Percentiles rank a stretch among this genome's conserved stretches.
These are phyloP conservation scores for Inonotus obliquus DNA, from an alignment of 1,284 basidiomycete genomes.

Conservation along the genomic window DNA sequence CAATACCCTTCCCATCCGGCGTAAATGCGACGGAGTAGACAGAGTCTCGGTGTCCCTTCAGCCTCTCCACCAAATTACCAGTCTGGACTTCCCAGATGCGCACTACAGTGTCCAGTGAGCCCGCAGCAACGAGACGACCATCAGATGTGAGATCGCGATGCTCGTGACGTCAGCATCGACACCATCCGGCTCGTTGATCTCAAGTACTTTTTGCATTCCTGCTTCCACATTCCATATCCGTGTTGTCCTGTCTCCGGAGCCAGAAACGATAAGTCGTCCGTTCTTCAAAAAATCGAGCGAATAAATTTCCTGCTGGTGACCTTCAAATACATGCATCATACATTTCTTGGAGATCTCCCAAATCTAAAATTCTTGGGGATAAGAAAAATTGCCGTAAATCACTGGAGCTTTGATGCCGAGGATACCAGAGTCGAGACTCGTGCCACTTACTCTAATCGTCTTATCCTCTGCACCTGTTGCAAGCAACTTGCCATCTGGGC, in stretches of 20 bases:
- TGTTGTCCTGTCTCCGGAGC: neutral
- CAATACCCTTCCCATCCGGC: constrained; percentile 74
- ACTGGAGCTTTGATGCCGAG: neutral
- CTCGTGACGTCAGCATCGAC: constrained; percentile 75
- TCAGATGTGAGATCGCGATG: constrained; percentile 78
- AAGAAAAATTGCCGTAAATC: neutral
- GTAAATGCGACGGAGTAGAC: constrained; percentile 83
- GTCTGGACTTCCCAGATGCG: constrained; percentile 83
- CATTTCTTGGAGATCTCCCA: neutral
- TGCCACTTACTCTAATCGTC: constrained; percentile 62
- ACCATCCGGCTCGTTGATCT: constrained; percentile 54
- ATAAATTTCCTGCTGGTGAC: neutral
- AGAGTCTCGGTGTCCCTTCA: constrained; percentile 80
- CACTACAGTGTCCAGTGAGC: constrained; percentile 79
- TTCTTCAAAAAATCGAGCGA: neutral
- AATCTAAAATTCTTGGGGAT: constrained; percentile 37
- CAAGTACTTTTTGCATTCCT: constrained; percentile 37
- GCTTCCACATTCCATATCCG: neutral
- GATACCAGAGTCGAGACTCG: constrained; percentile 4
- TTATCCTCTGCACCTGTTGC: constrained; percentile 85
- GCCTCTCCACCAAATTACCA: constrained; percentile 67
- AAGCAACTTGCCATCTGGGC: constrained; percentile 74
- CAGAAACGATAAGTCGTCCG: neutral
- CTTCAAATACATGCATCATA: too few relatives aligned
- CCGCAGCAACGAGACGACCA: constrained; percentile 77